Evolutionary conservation across 2,329 filamentous ascomycete species (phyloP).

Genomic region (Magnaporthiopsis rhizophila): DNA sequence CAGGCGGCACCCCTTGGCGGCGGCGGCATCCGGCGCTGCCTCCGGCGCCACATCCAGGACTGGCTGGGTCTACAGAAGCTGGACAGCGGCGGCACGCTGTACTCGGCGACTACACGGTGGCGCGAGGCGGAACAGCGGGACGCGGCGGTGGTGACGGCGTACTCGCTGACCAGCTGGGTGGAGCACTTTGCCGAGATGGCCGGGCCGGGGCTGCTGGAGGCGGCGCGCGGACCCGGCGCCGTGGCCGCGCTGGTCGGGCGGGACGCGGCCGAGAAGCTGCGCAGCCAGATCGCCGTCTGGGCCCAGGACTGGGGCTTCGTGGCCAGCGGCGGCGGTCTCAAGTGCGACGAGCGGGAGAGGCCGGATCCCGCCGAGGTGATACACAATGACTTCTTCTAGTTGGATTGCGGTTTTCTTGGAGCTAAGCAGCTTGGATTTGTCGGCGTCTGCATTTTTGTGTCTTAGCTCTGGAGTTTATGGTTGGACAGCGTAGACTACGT

Average conservation of each 20-base stretch:
- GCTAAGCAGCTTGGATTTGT: background rate
- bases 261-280: background rate
- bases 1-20: background rate
- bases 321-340: background rate
- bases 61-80: background rate
- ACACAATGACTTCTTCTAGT: background rate
- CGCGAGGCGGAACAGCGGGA: background rate
- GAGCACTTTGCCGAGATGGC: conserved; percentile 9
- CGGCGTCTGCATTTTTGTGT: background rate
- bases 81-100: background rate
- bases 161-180: conserved; percentile 6
- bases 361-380: background rate
- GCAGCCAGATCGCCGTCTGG: conserved; percentile 2
- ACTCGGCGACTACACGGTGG: conserved; percentile 2
- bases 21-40: background rate
- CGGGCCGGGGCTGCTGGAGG: conserved; percentile 4
- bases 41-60: background rate
- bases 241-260: background rate
- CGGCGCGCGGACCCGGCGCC: background rate
- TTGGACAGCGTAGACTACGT: too few relatives aligned
- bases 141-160: background rate
- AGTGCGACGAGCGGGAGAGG: conserved; percentile 1
- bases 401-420: background rate
- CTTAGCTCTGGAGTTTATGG: background rate
- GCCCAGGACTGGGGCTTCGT: conserved; percentile 3